Evolutionary conservation across 2,329 filamentous ascomycete species (phyloP), one percentile per base, ranked within the genome.

Genomic region (Chaetomium globosum): DNA sequence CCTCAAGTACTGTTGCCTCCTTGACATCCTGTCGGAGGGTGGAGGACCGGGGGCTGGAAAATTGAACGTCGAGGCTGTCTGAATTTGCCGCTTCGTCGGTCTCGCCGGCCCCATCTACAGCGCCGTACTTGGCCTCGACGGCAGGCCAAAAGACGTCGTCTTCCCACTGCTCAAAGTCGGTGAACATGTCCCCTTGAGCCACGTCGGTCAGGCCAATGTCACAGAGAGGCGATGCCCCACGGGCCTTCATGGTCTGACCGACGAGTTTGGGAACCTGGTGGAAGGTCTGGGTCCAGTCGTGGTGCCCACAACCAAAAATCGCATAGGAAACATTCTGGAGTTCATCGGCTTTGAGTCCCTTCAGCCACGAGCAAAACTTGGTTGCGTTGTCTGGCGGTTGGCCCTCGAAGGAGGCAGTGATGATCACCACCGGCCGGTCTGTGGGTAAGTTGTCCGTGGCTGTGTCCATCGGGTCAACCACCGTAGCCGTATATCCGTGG

Each of bases 391-490:
- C 88, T 0, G 89, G 85, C 0, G 90, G 88, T 62, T 90, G 82
- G 0, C 90, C 90, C 71, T 93, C 90, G 70, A 93, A 93, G 1
- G 86, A 88, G 0, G 90, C 84, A 0, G 87, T 87, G 67, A 93
- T 82, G 57, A 93, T 82, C 36, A 91, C 77, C 0, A 89, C 81
- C 0, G 89, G 89, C 7, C 83, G 80, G 30, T 84, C 80, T 58
- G 80, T 85, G 0, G 87, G 84, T 0, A 93, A 74, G 4, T 83
- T 82, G 53, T 85, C 82, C 21, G 83, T 85, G 0, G 86, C 88
- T 0, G 82, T 79, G 71, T 93, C 88, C 48, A 93, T 75, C 1
- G 82, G 80, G 26, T 83, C 80, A 1, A 89, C 77, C 3, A 79
- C 79, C 2, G 77, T 74, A 5, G 85, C 84, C 2, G 75, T 75